Conservation (phyloP, 2,329 filamentous ascomycete species). For the Chaetothyriales sp. region DNA sequence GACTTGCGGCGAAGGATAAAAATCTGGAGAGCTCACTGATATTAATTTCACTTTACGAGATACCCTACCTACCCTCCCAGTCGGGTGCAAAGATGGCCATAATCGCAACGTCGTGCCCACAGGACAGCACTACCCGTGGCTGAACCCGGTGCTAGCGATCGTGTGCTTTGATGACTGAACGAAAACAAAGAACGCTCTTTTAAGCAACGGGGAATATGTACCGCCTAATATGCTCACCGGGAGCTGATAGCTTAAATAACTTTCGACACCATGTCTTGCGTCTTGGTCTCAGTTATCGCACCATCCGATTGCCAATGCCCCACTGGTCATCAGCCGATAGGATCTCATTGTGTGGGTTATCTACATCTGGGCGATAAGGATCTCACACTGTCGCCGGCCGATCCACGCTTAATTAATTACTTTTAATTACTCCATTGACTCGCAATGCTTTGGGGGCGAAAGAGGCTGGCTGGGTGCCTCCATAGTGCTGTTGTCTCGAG, state of each 20-base stretch:
- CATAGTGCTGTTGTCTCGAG: no score
- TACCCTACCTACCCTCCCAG: not conserved
- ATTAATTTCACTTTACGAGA: not conserved
- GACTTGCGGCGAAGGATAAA: constrained; percentile 1
- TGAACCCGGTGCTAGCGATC: not conserved
- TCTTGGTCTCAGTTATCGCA: not conserved
- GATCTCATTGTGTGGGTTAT: not conserved
- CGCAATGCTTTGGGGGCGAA: no score
- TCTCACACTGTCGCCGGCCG: not conserved
- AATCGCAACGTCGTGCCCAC: not conserved
- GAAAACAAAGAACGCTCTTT: not conserved
- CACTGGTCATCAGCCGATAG: not conserved
- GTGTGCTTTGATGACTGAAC: not conserved
- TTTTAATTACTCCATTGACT: not conserved
- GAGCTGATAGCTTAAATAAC: not conserved
- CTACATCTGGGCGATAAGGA: not conserved
- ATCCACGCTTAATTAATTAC: not conserved
- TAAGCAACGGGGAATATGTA: not conserved
- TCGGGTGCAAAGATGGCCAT: not conserved
- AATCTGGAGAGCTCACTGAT: not conserved
- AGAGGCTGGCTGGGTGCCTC: no score
- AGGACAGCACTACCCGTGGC: not conserved
- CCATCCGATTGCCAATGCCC: not conserved
- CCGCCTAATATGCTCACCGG: not conserved
- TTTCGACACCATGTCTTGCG: not conserved